Percentiles rank a stretch among this genome's conserved stretches.
Evolutionary conservation across 2,329 filamentous ascomycete genomes (phyloP).

Genomic region (Alternaria burnsii): DNA sequence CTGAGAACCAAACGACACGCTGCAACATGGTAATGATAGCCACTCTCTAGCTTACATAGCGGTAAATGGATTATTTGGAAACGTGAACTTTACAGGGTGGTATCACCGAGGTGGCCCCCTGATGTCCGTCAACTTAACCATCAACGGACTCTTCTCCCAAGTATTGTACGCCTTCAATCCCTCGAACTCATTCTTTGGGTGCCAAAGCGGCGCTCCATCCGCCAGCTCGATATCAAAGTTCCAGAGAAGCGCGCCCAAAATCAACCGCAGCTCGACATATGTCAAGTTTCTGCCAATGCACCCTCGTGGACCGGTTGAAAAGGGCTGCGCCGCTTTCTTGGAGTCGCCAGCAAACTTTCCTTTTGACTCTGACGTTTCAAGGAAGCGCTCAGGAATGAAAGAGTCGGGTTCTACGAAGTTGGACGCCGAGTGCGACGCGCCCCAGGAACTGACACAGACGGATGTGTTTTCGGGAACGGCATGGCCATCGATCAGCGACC

Average conservation of each 20-base stretch:
- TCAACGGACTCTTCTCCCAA: slow-evolving; percentile 47
- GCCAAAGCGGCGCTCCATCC: slow-evolving; percentile 40
- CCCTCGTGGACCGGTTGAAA: slow-evolving; percentile 40
- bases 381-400: slow-evolving; percentile 50
- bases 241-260: slow-evolving; percentile 44
- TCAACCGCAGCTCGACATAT: slow-evolving; percentile 48
- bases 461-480: slow-evolving; percentile 46
- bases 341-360: slow-evolving; percentile 29
- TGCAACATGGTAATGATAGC: neutral
- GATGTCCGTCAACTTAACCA: slow-evolving; percentile 42
- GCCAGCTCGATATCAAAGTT: slow-evolving; percentile 47
- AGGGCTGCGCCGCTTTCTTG: slow-evolving; percentile 44
- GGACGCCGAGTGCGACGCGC: slow-evolving; percentile 36
- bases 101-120: slow-evolving; percentile 27
- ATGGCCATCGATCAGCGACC: slow-evolving; percentile 49
- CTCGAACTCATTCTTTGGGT: slow-evolving; percentile 39
- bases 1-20: neutral
- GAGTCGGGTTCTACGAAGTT: slow-evolving; percentile 46
- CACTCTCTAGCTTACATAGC: neutral
- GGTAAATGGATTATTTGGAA: too few species aligned
- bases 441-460: slow-evolving; percentile 40
- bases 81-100: neutral
- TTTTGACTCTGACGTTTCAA: slow-evolving; percentile 32
- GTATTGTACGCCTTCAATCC: slow-evolving; percentile 43
- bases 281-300: slow-evolving; percentile 47